These are phyloP conservation scores for Magnolia kwangsiensis DNA, from an alignment of 164 flowering plant species.

Conservation along the genomic window DNA sequence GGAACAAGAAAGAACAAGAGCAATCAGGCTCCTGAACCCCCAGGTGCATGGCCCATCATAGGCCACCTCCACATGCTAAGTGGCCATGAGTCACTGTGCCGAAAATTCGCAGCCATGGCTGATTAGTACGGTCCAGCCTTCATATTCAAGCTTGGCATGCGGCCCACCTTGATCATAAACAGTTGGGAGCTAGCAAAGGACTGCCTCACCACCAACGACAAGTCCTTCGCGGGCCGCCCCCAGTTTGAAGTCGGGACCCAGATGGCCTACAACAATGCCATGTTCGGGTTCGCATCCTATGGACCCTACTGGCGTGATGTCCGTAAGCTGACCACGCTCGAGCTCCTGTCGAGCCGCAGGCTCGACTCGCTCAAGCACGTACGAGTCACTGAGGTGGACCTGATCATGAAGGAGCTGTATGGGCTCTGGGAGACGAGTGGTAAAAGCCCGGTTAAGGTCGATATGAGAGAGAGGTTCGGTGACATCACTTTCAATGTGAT, in stretches of 20 bases:
- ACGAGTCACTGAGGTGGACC: slow-evolving; percentile 12
- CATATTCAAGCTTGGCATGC: slow-evolving; percentile 12
- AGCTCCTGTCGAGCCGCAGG: slow-evolving; percentile 23
- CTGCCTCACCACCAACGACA: slow-evolving; percentile 17
- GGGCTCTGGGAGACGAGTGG: slow-evolving; percentile 1
- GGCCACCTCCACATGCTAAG: slow-evolving; percentile 19
- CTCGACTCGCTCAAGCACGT: slow-evolving; percentile 16
- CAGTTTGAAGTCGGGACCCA: background rate
- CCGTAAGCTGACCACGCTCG: slow-evolving; percentile 15
- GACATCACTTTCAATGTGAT: slow-evolving; percentile 29
- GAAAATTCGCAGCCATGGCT: slow-evolving; percentile 11
- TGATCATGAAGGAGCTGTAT: slow-evolving; percentile 3
- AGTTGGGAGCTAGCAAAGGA: slow-evolving; percentile 21
- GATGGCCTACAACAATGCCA: slow-evolving; percentile 7
- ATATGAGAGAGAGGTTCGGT: too few relatives aligned
- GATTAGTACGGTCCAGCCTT: slow-evolving; percentile 18
- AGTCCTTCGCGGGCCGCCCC: slow-evolving; percentile 12
- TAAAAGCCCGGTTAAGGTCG: background rate
- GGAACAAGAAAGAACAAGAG: background rate
- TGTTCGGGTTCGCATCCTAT: slow-evolving; percentile 11
- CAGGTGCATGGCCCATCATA: slow-evolving; percentile 16
- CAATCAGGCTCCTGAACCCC: slow-evolving; percentile 10
- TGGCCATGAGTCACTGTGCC: background rate
- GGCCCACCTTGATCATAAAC: slow-evolving; percentile 11
- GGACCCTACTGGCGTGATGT: slow-evolving; percentile 24